A percentile compares a stretch with the other conserved stretches of the same genome.
phyloP scores from a whole-genome alignment of 1,139 yeast species.

The Taphrina flavorubra region DNA sequence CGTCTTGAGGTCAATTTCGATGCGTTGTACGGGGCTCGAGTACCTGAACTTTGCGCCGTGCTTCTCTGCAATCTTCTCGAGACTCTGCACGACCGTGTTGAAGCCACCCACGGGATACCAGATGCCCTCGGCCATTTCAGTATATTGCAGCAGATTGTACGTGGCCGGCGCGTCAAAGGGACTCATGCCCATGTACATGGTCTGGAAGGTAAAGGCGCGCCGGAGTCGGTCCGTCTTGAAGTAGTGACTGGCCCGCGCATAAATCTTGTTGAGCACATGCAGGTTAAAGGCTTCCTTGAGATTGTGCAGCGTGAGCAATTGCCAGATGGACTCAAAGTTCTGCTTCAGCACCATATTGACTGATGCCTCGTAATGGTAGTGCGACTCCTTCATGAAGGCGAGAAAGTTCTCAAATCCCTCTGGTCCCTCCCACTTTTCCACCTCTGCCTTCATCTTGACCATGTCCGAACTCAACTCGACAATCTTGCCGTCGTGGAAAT shows the following conservation, averaged over 20 bases:
- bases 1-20: conserved; percentile 29
- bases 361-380: conserved; percentile 40
- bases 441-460: conserved; percentile 42
- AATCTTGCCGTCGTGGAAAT: conserved; percentile 40
- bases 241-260: conserved; percentile 36
- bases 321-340: conserved; percentile 40
- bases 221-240: conserved; percentile 39
- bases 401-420: conserved; percentile 38
- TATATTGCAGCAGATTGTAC: conserved; percentile 40
- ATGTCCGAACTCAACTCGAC: conserved; percentile 36
- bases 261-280: conserved; percentile 39
- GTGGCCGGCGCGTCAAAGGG: conserved; percentile 42
- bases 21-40: conserved; percentile 34
- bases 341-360: conserved; percentile 37
- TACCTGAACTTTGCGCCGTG: conserved; percentile 38
- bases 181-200: conserved; percentile 42
- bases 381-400: conserved; percentile 41
- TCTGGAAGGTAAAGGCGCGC: conserved; percentile 40
- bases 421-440: conserved; percentile 40
- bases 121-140: conserved; percentile 41
- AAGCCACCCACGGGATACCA: conserved; percentile 42
- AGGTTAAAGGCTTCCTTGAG: conserved; percentile 29
- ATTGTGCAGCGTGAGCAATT: conserved; percentile 31
- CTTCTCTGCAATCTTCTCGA: conserved; percentile 39
- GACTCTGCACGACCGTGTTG: conserved; percentile 36